Percentiles rank a stretch among this genome's conserved stretches.
Conservation (phyloP, 768 basidiomycete species). For the Boletus sp. region DNA sequence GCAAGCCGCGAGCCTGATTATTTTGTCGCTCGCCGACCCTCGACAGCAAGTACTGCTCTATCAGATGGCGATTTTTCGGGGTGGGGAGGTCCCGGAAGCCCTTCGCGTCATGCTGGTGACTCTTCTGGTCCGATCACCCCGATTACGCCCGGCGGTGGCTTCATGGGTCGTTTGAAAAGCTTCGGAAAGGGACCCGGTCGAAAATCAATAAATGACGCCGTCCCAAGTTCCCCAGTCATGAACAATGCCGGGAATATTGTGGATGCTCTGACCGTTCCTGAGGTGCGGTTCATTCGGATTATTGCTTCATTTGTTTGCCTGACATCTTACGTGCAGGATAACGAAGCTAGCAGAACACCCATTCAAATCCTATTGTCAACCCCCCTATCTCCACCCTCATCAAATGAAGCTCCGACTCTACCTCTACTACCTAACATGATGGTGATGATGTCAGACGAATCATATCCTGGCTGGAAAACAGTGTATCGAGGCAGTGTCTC, state of each 20-base stretch:
- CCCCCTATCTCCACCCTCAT: conserved; percentile 61
- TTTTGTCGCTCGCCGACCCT: conserved; percentile 47
- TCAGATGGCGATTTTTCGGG: conserved; percentile 52
- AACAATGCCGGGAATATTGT: conserved; percentile 6
- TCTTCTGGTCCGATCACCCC: conserved; percentile 41
- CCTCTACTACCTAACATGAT: conserved; percentile 55
- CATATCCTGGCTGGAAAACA: conserved; percentile 65
- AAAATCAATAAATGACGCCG: conserved; percentile 18
- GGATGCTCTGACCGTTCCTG: conserved; percentile 17
- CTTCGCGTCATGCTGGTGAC: conserved; percentile 27
- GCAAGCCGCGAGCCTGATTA: conserved; percentile 46
- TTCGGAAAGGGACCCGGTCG: conserved; percentile 60
- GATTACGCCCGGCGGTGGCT: conserved; percentile 47
- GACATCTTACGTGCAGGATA: conserved; percentile 18
- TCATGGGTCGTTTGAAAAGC: conserved; percentile 79
- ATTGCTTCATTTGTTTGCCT: neutral
- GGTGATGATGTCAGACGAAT: conserved; percentile 81
- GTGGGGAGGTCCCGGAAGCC: conserved; percentile 39
- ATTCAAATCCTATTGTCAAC: conserved; percentile 53
- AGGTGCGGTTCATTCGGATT: conserved; percentile 22
- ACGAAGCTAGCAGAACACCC: conserved; percentile 43
- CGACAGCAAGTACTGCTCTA: conserved; percentile 38
- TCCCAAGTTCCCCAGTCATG: conserved; percentile 25
- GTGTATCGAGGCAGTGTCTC: conserved; percentile 73
- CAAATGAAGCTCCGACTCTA: conserved; percentile 68